Conservation (phyloP, 78 protist genomes). For the Paulinella micropora region DNA sequence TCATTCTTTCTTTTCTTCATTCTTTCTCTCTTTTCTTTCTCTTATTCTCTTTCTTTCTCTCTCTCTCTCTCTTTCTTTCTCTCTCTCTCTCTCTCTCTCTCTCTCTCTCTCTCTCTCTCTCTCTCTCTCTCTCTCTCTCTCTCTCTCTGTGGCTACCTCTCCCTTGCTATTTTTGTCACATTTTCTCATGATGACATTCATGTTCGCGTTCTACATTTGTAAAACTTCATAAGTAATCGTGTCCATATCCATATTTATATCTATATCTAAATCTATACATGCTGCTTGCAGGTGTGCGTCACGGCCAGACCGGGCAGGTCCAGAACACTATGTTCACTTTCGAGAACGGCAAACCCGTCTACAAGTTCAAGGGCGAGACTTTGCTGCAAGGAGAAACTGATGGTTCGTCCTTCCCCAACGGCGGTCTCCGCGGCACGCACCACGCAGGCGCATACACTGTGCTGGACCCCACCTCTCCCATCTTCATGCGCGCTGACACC, state of each 20-base stretch:
- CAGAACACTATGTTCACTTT: slow-evolving; percentile 22
- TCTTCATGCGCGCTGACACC: slow-evolving; percentile 44
- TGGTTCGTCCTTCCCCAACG: slow-evolving; percentile 74
- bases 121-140: not conserved
- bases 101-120: not conserved
- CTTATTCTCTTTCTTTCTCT: not conserved
- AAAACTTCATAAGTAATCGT: too few relatives aligned
- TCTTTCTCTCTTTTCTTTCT: too few relatives aligned
- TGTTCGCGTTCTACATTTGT: too few relatives aligned
- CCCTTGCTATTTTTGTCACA: not conserved
- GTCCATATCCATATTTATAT: too few relatives aligned
- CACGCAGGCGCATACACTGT: slow-evolving; percentile 69
- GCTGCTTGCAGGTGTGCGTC: slow-evolving; percentile 26
- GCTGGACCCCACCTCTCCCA: slow-evolving; percentile 66
- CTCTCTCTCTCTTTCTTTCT: not conserved
- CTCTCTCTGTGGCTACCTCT: too few relatives aligned
- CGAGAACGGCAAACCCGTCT: slow-evolving; percentile 32
- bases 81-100: not conserved
- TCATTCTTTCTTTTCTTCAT: too few relatives aligned
- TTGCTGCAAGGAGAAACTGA: slow-evolving; percentile 73
- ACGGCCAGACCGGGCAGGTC: slow-evolving; percentile 21
- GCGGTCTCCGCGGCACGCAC: slow-evolving; percentile 76
- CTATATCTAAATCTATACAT: too few relatives aligned
- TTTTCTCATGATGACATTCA: too few relatives aligned
- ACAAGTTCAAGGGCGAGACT: slow-evolving; percentile 45